phyloP scores from a whole-genome alignment of 2,329 filamentous ascomycete genomes.

The Cryphonectria japonica region DNA sequence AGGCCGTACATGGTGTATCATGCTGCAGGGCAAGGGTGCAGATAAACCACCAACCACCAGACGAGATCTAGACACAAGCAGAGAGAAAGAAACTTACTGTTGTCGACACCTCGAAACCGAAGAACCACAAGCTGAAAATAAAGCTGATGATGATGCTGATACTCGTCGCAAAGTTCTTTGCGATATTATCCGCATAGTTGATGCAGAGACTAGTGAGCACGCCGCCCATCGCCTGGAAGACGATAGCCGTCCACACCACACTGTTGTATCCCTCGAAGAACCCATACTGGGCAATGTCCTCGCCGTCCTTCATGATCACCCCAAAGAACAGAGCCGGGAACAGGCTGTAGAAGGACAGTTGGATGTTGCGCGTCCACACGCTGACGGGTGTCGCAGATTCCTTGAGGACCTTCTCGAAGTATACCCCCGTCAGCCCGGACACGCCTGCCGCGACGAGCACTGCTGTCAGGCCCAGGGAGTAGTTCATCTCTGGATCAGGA shows the following conservation, averaged over 20 bases:
- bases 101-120: slow-evolving; percentile 74
- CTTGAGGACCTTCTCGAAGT: slow-evolving; percentile 90
- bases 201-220: slow-evolving; percentile 82
- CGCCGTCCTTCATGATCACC: slow-evolving; percentile 84
- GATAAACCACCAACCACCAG: neutral
- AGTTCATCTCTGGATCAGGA: slow-evolving; percentile 66
- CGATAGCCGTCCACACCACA: slow-evolving; percentile 84
- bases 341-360: slow-evolving; percentile 91
- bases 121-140: slow-evolving; percentile 82
- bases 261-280: slow-evolving; percentile 96
- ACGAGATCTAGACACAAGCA: slow-evolving; percentile 11
- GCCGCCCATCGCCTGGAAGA: slow-evolving; percentile 81
- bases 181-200: slow-evolving; percentile 84
- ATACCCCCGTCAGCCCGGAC: slow-evolving; percentile 84
- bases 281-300: slow-evolving; percentile 78
- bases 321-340: slow-evolving; percentile 88
- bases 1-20: neutral
- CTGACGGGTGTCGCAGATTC: slow-evolving; percentile 76
- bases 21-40: neutral
- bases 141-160: slow-evolving; percentile 90
- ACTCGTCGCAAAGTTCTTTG: slow-evolving; percentile 91
- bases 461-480: slow-evolving; percentile 76
- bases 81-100: slow-evolving; percentile 58
- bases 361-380: slow-evolving; percentile 93
- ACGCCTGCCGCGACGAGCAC: slow-evolving; percentile 78